Base-by-base conservation (phyloP, 2,329 filamentous ascomycete species). In the Sporothrix variecibatus region DNA sequence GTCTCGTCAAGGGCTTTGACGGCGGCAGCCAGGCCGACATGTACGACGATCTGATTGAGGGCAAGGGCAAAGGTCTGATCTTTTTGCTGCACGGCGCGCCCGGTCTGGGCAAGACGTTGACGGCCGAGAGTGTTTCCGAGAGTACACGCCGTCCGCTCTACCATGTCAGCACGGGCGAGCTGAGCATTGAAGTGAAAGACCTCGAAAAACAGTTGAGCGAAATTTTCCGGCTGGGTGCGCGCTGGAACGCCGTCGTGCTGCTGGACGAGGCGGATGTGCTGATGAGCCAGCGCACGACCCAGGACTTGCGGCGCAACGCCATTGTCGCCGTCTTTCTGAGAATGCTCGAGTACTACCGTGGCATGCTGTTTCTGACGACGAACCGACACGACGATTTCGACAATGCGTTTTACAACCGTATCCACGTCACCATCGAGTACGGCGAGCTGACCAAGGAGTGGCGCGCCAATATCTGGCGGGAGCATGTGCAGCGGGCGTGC, bases 171-270 rank as follows among this genome's bases (percentile, higher is more conserved):
- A 91, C 91, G 0, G 92, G 92, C 38, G 92, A 94, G 79, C 86
- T 95, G 0, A 92, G 93, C 34, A 90, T 90, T 1, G 88, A 91
- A 72, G 87, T 90, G 0, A 85, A 87, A 74, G 87, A 87, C 20
- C 86, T 94, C 0, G 93, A 93, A 80, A 84, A 84, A 17, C 90
- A 91, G 77, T 85, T 93, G 43, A 89, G 88, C 78, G 88, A 88
- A 74, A 92, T 93, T 75, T 86, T 95, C 75, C 91, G 93, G 79
- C 91, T 94, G 75, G 92, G 92, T 1, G 90, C 93, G 75, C 87
- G 87, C 1, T 94, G 92, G 92, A 90, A 91, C 65, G 91, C 91
- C 0, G 88, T 94, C 4, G 83, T 94, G 0, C 86, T 94, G 3
- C 87, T 94, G 0, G 92, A 94, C 78, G 92, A 94, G 82, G 91